These are phyloP conservation scores for Plasmodium fragile DNA, from an alignment of 169 alveolate genomes.

Conservation along the genomic window DNA sequence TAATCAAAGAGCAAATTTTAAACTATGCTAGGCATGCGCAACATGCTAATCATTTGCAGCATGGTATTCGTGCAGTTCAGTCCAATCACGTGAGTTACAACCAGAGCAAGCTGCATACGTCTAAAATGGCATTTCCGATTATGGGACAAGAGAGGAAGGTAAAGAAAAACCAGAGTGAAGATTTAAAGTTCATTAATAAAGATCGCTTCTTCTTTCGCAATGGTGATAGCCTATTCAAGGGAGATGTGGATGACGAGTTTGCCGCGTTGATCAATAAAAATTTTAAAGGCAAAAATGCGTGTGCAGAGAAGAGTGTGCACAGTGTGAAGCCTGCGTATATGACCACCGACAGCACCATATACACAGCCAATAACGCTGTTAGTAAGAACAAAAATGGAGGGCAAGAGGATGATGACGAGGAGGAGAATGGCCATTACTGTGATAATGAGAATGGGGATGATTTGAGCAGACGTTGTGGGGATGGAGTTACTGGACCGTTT, in stretches of 20 bases:
- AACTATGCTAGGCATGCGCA: not conserved
- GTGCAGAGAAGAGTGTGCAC: not conserved
- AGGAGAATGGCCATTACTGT: not conserved
- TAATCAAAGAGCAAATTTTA: not conserved
- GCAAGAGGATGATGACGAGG: slow-evolving; percentile 10
- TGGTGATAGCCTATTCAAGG: not conserved
- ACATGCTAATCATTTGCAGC: not conserved
- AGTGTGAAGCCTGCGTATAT: not conserved
- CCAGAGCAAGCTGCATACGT: not conserved
- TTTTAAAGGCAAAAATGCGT: not conserved
- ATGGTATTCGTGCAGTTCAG: not conserved
- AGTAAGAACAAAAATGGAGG: slow-evolving; percentile 9
- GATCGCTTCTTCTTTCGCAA: not conserved
- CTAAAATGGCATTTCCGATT: not conserved
- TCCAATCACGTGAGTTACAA: not conserved
- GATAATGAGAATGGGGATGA: slow-evolving; percentile 19
- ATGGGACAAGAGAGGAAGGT: not conserved
- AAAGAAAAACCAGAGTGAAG: not conserved
- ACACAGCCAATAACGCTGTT: not conserved
- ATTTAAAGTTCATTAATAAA: not conserved
- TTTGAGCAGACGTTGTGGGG: not conserved
- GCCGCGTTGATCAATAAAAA: not conserved
- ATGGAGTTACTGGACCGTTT: not conserved
- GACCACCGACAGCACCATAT: slow-evolving; percentile 16
- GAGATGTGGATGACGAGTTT: not conserved